Evolutionary conservation across 2,329 filamentous ascomycete genomes (phyloP), one percentile per base, ranked within the genome.

Genomic region (Aspergillus neotritici): DNA sequence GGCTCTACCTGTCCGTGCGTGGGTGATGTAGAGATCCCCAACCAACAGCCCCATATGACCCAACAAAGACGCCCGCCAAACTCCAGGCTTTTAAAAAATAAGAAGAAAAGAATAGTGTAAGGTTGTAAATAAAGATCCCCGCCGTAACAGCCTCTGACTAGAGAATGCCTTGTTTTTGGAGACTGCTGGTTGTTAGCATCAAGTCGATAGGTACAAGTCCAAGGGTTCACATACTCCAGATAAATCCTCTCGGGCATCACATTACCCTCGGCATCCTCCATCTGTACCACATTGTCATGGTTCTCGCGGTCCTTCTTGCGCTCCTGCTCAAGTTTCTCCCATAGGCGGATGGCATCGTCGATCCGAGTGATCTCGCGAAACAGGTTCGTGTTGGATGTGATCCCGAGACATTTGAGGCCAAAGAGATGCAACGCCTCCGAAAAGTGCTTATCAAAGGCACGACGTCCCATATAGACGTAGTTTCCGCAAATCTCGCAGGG

Each of bases 231-330:
- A 39, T 63, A 70, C 67, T 98, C 93, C 53, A 90, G 83, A 66
- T 96, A 98, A 42, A 98, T 91, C 76, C 95, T 94, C 71, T 96
- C 89, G 0, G 94, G 93, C 93, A 98, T 98, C 44, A 98, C 93
- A 60, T 98, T 97, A 36, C 93, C 93, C 63, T 94, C 87, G 0
- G 82, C 86, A 66, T 98, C 93, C 74, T 98, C 93, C 93, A 98
- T 98, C 74, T 98, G 89, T 38, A 97, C 87, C 8, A 98, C 80
- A 47, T 85, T 87, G 31, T 91, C 88, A 34, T 86, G 84, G 49
- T 84, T 82, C 1, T 84, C 75, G 63, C 82, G 84, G 51, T 82
- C 81, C 65, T 81, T 84, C 75, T 86, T 88, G 68, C 86, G 84
- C 54, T 95, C 89, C 44, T 81, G 75, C 64, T 94, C 85, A 16